Evolutionary conservation across 208 protist genomes (phyloP), one percentile per base, ranked within the genome.

Genomic region (Leishmania braziliensis): DNA sequence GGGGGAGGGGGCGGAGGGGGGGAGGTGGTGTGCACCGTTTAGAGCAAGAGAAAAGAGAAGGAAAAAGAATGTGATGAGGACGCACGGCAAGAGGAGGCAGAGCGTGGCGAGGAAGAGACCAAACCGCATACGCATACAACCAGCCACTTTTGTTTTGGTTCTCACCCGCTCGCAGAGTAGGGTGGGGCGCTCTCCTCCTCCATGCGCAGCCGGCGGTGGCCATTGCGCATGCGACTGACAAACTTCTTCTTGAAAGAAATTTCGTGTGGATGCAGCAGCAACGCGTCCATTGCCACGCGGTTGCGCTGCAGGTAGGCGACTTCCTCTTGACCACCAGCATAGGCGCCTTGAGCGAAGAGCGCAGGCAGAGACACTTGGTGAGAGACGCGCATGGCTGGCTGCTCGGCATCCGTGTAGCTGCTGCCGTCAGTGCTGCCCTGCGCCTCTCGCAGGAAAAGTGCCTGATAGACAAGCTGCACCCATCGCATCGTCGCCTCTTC

Each of bases 181-280:
- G 43, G 51, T 0, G 69, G 66, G 12, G 81, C 86, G 56, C 88
- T 82, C 77, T 97, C 93, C 53, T 90, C 87, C 51, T 93, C 80
- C 88, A 97, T 90, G n/a, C 72, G 78, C 65, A 92, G 86, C 18
- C 92, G 79, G 62, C 81, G 86, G 75, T 94, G 88, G 1, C 92
- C 91, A 60, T 81, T 89, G 33, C 85, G 89, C 78, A 95, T 80
- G 16, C 92, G 91, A 70, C 78, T 91, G 77, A 91, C 87, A 77
- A 97, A 95, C 71, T 84, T 89, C 43, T 88, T 86, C 84, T 95
- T 95, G 29, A 94, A 90, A 3, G 86, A 78, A 50, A 95, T 85
- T 74, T 97, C 94, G 72, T 97, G 93, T 8, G 94, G 91, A 78
- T 91, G 91, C 78, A 97, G 87, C 66, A 97, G 83, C 53, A 97